Evolutionary conservation across 495 filamentous ascomycete genomes (phyloP).

Genomic region (Pseudevernia furfuracea): DNA sequence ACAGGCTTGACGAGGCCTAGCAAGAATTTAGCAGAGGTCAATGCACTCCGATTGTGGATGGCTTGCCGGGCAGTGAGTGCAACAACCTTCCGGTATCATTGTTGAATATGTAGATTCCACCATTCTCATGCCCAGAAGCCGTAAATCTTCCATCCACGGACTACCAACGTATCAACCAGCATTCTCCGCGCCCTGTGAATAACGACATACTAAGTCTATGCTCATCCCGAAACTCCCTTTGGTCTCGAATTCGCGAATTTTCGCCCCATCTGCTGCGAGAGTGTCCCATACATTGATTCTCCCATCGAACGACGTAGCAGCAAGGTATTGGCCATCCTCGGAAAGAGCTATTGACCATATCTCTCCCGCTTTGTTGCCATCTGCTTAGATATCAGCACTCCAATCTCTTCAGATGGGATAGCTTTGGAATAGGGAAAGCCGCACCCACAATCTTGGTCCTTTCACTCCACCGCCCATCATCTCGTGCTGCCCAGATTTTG

Average conservation of each 20-base stretch:
- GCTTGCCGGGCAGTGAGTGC: slow-evolving; percentile 73
- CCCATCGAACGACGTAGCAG: slow-evolving; percentile 74
- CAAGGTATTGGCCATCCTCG: slow-evolving; percentile 71
- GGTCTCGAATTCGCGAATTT: slow-evolving; percentile 76
- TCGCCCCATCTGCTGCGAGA: slow-evolving; percentile 34
- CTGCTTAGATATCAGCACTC: slow-evolving; percentile 29
- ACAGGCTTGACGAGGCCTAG: slow-evolving; percentile 79
- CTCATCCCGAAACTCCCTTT: slow-evolving; percentile 84
- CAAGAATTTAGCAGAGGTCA: not conserved
- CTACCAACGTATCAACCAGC: slow-evolving; percentile 31
- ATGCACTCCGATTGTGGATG: not conserved
- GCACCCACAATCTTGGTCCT: slow-evolving; percentile 42
- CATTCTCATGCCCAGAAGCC: slow-evolving; percentile 87
- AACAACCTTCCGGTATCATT: slow-evolving; percentile 79
- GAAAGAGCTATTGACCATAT: slow-evolving; percentile 84
- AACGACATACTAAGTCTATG: slow-evolving; percentile 61
- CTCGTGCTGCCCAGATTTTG: slow-evolving; percentile 60
- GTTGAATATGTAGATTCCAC: slow-evolving; percentile 89
- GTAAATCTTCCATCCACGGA: slow-evolving; percentile 73
- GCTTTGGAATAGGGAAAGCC: slow-evolving; percentile 14
- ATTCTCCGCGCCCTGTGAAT: slow-evolving; percentile 13
- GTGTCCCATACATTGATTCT: slow-evolving; percentile 85
- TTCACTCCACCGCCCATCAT: slow-evolving; percentile 49
- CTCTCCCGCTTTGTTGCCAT: slow-evolving; percentile 50
- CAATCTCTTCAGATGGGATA: slow-evolving; percentile 4